Evolutionary conservation across 1,284 basidiomycete species (phyloP).

Genomic region (Naganishia sp.): DNA sequence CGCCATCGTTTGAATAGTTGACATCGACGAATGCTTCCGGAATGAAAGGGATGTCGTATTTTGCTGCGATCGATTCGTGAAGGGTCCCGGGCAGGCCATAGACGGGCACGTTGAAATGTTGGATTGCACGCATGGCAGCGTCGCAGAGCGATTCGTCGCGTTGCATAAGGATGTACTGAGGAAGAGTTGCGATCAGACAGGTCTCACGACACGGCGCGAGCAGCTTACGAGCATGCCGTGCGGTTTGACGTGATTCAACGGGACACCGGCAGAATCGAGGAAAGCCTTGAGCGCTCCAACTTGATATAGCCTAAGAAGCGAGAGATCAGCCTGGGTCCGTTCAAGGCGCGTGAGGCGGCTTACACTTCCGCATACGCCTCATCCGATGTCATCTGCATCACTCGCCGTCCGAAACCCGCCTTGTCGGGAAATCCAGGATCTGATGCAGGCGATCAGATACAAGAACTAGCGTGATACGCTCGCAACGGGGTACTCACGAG

Average conservation of each 20-base stretch:
- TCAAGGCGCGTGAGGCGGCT: neutral
- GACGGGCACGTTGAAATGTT: constrained; percentile 45
- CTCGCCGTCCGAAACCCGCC: constrained; percentile 35
- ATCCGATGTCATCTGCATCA: constrained; percentile 37
- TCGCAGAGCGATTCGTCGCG: constrained; percentile 41
- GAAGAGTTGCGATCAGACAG: neutral
- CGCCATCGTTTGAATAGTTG: constrained; percentile 42
- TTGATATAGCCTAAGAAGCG: constrained; percentile 40
- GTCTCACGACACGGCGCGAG: constrained; percentile 10
- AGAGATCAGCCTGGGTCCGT: neutral
- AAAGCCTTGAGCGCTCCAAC: constrained; percentile 47
- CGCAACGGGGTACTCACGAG: constrained; percentile 36
- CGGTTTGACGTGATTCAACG: constrained; percentile 45
- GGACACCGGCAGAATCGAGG: constrained; percentile 43
- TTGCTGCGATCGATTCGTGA: constrained; percentile 45
- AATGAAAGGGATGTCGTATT: constrained; percentile 46
- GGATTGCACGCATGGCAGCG: constrained; percentile 44
- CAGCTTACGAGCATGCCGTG: constrained; percentile 41
- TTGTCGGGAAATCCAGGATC: constrained; percentile 42
- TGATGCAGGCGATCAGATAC: constrained; percentile 5
- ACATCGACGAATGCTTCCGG: constrained; percentile 46
- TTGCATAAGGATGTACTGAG: constrained; percentile 45
- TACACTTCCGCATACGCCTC: constrained; percentile 41
- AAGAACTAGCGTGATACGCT: constrained; percentile 15
- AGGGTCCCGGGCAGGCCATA: constrained; percentile 47